Base-by-base conservation (phyloP, 2,329 filamentous ascomycete species). In the Ustulina deusta region DNA sequence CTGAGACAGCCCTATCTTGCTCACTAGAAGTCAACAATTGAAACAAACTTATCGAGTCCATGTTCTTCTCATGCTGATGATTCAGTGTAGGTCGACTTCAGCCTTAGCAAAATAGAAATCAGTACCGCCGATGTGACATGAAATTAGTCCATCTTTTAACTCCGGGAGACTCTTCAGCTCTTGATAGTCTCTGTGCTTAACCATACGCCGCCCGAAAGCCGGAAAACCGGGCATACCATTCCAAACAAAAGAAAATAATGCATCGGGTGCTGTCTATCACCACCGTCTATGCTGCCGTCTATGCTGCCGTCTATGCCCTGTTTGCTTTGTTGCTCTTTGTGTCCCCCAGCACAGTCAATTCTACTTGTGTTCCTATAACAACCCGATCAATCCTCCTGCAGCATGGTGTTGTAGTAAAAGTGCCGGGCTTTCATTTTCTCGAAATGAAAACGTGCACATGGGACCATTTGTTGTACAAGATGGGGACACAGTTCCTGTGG, bases 81-180 rank as follows among this genome's bases (percentile, higher is more conserved):
- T 13, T 25, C 34, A 20, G 10, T 40, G 13, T 40, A 4, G 15
- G 5, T 13, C 20, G 10, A 17, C 22, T 46, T 54, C 22, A 36
- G 27, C 29, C 46, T 27, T 34, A 22, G 34, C 38, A 15, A 17
- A 44, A 52, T 22, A 11, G 34, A 46, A 42, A 40, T 32, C 42
- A 34, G 13, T n/a, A 20, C n/a, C n/a, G 3, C 40, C 25, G 7
- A 20, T 38, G 2, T 38, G 27, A 38, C 36, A n/a, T 6, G 7
- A 44, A 52, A 2, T 22, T 27, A 20, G 13, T 32, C 61, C 38
- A 36, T 64, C 51, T 64, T 54, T 66, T 70, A 77, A 79, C 75
- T 74, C 79, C 74, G 63, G 79, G 83, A 85, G 83, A 85, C 83
- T 73, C 79, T 80, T 87, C 85, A 87, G 85, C 85, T 82, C 85